Conservation (phyloP, 2,329 filamentous ascomycete genomes). For the Colletotrichum endophyticum region DNA sequence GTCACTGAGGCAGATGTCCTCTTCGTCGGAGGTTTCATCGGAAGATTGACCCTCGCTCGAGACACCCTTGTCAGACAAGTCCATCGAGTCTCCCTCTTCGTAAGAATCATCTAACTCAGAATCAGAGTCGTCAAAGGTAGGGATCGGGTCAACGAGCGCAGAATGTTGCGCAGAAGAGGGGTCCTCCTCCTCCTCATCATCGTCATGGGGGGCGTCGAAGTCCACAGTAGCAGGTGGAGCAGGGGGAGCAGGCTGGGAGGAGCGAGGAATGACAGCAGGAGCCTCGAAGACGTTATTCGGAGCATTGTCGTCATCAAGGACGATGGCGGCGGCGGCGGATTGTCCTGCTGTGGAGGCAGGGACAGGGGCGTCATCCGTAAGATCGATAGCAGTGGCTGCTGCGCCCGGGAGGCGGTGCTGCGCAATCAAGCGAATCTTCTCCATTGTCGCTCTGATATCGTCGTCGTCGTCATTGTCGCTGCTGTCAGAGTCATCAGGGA, state of each 20-base stretch:
- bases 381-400: neutral
- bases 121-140: neutral
- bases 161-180: neutral
- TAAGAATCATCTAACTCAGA: neutral
- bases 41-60: neutral
- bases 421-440: neutral
- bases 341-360: neutral
- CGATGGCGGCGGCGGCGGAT: neutral
- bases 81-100: neutral
- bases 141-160: neutral
- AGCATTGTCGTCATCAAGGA: neutral
- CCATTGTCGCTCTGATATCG: slow-evolving; percentile 9
- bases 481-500: slow-evolving; percentile 47
- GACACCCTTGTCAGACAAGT: neutral
- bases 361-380: neutral
- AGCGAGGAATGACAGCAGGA: neutral
- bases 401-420: neutral
- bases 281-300: neutral
- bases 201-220: neutral
- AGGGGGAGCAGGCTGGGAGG: neutral
- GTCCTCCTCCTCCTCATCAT: neutral
- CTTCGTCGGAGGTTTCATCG: neutral
- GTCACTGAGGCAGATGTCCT: slow-evolving; percentile 8
- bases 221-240: neutral
- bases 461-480: slow-evolving; percentile 29